A percentile compares a stretch with the other conserved stretches of the same genome.
Evolutionary conservation across 257 asterid genomes (phyloP).

Genomic region (Solanum habrochaites): DNA sequence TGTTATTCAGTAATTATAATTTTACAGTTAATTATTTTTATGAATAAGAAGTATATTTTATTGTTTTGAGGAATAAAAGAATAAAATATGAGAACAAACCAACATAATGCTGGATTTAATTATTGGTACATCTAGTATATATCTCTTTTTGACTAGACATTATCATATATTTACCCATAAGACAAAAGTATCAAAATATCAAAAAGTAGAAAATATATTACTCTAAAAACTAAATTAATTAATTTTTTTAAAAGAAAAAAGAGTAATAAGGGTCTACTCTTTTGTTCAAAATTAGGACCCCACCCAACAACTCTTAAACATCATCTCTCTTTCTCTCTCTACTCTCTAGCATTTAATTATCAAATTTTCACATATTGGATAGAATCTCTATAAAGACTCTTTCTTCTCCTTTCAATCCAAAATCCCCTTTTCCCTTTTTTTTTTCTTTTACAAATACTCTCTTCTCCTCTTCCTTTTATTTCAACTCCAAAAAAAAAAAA

Average conservation of each 20-base stretch:
- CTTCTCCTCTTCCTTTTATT: not conserved
- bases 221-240: not conserved
- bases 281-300: not conserved
- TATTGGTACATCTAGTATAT: not conserved
- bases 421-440: not conserved
- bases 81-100: not conserved
- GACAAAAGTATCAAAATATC: not conserved
- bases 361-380: constrained; percentile 21
- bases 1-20: not conserved
- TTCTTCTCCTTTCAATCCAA: constrained; percentile 18
- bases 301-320: constrained; percentile 11
- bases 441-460: not conserved
- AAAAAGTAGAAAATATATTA: not conserved
- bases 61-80: not conserved
- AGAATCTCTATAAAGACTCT: constrained; percentile 51
- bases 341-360: not conserved
- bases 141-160: not conserved
- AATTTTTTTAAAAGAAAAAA: not conserved
- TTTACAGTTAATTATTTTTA: not conserved
- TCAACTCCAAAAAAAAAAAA: not conserved
- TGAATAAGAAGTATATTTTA: too few species aligned
- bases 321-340: constrained; percentile 8
- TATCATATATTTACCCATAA: not conserved
- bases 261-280: constrained; percentile 8
- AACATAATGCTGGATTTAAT: not conserved